Evolutionary conservation across 768 basidiomycete genomes (phyloP), one percentile per base, ranked within the genome.

Genomic region (Tulasnella sp.): DNA sequence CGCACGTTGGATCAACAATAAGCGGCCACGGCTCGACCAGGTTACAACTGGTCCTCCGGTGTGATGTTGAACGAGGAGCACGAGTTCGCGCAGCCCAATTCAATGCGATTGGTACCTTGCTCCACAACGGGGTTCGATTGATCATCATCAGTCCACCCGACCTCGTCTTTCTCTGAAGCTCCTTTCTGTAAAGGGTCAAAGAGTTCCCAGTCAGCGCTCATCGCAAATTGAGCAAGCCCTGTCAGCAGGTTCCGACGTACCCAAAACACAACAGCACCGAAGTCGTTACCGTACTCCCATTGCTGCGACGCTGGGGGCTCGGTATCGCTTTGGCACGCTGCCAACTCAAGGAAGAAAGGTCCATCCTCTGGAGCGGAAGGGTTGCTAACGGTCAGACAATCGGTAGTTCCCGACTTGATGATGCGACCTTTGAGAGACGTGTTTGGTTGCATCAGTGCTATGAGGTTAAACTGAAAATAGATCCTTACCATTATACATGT

Each of bases 341-440:
- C 62, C 31, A 68, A 27, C 62, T 68, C 62, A 12, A 68, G 62
- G 62, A 68, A 68, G 62, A 68, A 68, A 36, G 62, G 62, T 68
- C 62, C 62, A 18, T 34, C 34, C 1, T 34, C 12, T 16, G 62
- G 62, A 68, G 62, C 62, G 10, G 62, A 27, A 34, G 62, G 62
- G 31, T 68, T 68, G 62, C 62, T 68, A 34, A 68, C 62, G 3
- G 62, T 68, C 31, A 68, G 12, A 34, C 62, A 68, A 27, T 68
- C 62, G 62, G 62, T 68, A 34, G 2, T 68, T 68, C 62, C 62
- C 12, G 62, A 68, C 21, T 68, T 68, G 31, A 68, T 68, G 31
- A 68, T 68, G 62, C 62, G 62, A 68, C 62, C 62, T 68, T 52
- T 7, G 52, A 27, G 31, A 68, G 34, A 36, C 62, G 31, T 9